Conservation (phyloP, 1,284 basidiomycete genomes). For the Apiotrichum gamsii region DNA sequence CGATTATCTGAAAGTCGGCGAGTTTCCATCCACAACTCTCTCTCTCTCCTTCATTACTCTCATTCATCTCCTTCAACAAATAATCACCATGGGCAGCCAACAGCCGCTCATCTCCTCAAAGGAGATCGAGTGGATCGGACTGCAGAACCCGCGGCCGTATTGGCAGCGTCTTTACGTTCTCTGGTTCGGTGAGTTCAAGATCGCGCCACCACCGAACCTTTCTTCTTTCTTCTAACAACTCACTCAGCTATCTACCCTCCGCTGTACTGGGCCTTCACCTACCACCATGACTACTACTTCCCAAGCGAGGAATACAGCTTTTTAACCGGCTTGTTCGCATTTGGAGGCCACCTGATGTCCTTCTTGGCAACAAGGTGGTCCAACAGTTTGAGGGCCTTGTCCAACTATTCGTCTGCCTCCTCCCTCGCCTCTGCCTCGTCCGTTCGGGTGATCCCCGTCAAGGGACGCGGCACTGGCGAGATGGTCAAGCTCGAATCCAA, state of each 20-base stretch:
- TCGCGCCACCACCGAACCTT: too few species aligned
- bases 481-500: slow-evolving; percentile 73
- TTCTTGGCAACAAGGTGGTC: slow-evolving; percentile 92
- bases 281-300: slow-evolving; percentile 79
- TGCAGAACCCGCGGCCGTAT: slow-evolving; percentile 74
- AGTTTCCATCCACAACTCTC: too few species aligned
- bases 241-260: slow-evolving; percentile 70
- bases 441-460: slow-evolving; percentile 75
- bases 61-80: background rate
- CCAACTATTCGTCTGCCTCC: slow-evolving; percentile 63
- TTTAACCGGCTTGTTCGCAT: slow-evolving; percentile 76
- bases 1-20: too few species aligned
- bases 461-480: slow-evolving; percentile 84
- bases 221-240: too few species aligned
- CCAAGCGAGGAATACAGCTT: slow-evolving; percentile 96
- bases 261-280: slow-evolving; percentile 83
- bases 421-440: slow-evolving; percentile 68
- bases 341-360: slow-evolving; percentile 81
- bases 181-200: too few species aligned
- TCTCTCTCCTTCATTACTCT: too few species aligned
- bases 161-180: slow-evolving; percentile 73
- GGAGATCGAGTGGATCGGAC: slow-evolving; percentile 73
- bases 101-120: slow-evolving; percentile 58
- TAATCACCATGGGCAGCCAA: too few species aligned
- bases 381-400: slow-evolving; percentile 66